Evolutionary conservation across 345 rosid genomes (phyloP), one percentile per base, ranked within the genome.

Genomic region (Citrus cavaleriei): DNA sequence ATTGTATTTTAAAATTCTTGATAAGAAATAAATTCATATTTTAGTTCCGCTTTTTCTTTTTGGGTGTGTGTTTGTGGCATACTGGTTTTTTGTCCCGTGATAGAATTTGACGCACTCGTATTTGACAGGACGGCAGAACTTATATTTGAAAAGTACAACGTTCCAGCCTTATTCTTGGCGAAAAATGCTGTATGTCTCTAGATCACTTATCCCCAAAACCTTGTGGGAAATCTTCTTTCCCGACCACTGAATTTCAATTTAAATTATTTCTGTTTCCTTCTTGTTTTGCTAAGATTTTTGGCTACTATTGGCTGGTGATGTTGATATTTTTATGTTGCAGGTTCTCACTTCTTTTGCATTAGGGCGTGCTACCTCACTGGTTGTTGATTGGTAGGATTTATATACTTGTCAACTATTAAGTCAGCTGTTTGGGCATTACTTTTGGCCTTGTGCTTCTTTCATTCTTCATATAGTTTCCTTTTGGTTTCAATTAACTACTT

Each of bases 281-380:
- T 54, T 18, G 18, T 74, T 42, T 13, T 57, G 6, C 27, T 32
- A 28, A 14, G 32, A 64, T n/a, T 22, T 5, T 35, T 66, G 14
- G 34, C 58, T 46, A 58, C 34, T 62, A 19, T 75, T 76, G 69
- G 74, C 70, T 12, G 60, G 27, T 80, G 10, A 85, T 69, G 68
- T 49, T 59, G 64, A 13, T 38, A 64, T 46, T 77, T 86, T 61
- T 75, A 46, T 51, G 66, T 80, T 88, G 69, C 87, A 95, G 98
- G 98, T 97, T 79, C 94, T 97, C 80, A 94, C 98, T 22, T 96
- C 99, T 67, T 96, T 96, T 88, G 98, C 99, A 49, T 90, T 97
- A 80, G 99, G 99, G 21, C 99, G 99, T 62, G 93, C 99, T 27
- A 94, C 99, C 69, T 91, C 98, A n/a, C 84, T 97, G 69, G 99